Conservation (phyloP, 176 grass and related monocot genomes). For the Raddia distichophylla region DNA sequence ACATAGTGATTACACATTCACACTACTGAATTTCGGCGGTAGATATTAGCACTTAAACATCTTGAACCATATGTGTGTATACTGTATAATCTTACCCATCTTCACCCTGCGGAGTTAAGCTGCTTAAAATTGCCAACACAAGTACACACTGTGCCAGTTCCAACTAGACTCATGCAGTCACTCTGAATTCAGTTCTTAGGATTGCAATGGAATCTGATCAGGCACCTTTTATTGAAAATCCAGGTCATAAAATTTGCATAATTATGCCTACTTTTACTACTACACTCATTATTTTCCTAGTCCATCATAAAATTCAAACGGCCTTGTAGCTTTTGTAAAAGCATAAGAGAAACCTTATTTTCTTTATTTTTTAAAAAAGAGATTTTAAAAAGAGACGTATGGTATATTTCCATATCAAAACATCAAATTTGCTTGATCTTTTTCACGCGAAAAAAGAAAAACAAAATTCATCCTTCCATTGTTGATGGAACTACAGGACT, state of each 20-base stretch:
- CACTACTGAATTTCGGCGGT: not conserved
- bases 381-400: too few species aligned
- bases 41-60: not conserved
- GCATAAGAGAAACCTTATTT: not conserved
- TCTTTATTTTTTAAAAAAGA: too few species aligned
- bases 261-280: too few species aligned
- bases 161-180: too few species aligned
- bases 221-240: not conserved
- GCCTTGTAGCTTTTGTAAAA: not conserved
- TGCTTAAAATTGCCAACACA: not conserved
- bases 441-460: not conserved
- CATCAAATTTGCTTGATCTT: not conserved
- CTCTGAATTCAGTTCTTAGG: not conserved
- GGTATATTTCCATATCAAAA: not conserved
- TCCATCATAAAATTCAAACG: not conserved
- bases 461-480: not conserved
- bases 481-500: slow-evolving; percentile 17
- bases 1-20: not conserved
- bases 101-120: not conserved
- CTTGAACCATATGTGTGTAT: not conserved
- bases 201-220: not conserved
- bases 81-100: not conserved
- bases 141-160: too few species aligned
- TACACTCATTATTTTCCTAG: not conserved
- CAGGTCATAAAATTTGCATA: not conserved